Percentiles rank a stretch among this genome's conserved stretches.
Conservation (phyloP, 1,139 yeast species). For the Ogataea hybrid region DNA sequence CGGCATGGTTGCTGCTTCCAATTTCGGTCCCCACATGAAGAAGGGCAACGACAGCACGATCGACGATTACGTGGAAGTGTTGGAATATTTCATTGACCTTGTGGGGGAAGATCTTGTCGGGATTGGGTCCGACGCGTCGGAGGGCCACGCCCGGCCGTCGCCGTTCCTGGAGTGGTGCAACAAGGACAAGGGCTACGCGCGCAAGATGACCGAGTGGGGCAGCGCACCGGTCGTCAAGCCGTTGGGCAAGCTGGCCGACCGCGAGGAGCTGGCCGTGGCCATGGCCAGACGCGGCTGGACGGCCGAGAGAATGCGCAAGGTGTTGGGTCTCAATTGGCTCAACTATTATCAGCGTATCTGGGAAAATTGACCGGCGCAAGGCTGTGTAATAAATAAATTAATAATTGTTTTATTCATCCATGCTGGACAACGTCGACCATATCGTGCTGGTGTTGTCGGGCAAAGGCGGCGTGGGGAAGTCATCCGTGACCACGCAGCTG, state of each 20-base stretch:
- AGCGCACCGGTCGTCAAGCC: slow-evolving; percentile 20
- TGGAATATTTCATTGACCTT: slow-evolving; percentile 18
- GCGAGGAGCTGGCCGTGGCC: slow-evolving; percentile 19
- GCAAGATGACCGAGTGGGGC: slow-evolving; percentile 22
- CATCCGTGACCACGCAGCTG: slow-evolving; percentile 91
- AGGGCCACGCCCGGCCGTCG: slow-evolving; percentile 21
- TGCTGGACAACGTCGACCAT: slow-evolving; percentile 66
- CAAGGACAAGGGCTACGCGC: slow-evolving; percentile 19
- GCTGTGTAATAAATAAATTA: neutral
- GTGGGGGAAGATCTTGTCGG: slow-evolving; percentile 21
- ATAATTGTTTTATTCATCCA: slow-evolving; percentile 36
- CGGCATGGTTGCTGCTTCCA: slow-evolving; percentile 21
- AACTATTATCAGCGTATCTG: slow-evolving; percentile 18
- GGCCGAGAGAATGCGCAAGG: slow-evolving; percentile 19
- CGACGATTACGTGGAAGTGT: slow-evolving; percentile 20
- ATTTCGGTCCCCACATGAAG: slow-evolving; percentile 21
- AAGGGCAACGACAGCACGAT: slow-evolving; percentile 20
- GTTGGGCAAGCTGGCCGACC: slow-evolving; percentile 18
- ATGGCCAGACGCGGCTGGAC: slow-evolving; percentile 21
- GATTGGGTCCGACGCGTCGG: slow-evolving; percentile 21
- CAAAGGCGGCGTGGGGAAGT: slow-evolving; percentile 98
- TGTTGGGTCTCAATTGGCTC: slow-evolving; percentile 19
- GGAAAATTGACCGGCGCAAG: slow-evolving; percentile 8
- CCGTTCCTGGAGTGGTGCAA: slow-evolving; percentile 21
- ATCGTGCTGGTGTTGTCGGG: slow-evolving; percentile 83